A percentile compares a stretch with the other conserved stretches of the same genome.
Evolutionary conservation across 2,329 filamentous ascomycete genomes (phyloP).

Genomic region (Penicillium paneum): DNA sequence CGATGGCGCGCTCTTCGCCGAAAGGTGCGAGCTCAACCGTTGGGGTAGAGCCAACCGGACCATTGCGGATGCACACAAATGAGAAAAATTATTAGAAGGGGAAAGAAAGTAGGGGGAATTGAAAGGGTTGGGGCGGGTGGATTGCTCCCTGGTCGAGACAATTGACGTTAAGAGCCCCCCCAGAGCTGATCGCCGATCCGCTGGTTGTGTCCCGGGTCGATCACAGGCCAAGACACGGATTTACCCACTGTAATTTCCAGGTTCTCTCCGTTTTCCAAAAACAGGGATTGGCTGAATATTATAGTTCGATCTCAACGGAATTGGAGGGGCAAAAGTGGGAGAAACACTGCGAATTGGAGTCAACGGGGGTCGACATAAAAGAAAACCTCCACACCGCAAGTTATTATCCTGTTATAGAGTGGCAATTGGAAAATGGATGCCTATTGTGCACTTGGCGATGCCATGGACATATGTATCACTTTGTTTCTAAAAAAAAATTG

Average conservation of each 20-base stretch:
- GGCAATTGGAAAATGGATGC: conserved; percentile 4
- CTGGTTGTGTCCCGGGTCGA: conserved; percentile 24
- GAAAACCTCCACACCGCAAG: conserved; percentile 5
- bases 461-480: background rate
- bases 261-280: background rate
- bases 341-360: background rate
- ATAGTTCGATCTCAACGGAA: background rate
- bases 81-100: background rate
- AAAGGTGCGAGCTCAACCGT: conserved; percentile 52
- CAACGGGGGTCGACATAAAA: background rate
- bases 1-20: conserved; percentile 40
- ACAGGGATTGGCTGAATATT: background rate
- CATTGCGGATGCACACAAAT: conserved; percentile 38
- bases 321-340: conserved; percentile 1
- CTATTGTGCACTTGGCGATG: background rate
- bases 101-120: background rate
- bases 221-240: conserved; percentile 23
- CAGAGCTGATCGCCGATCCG: conserved; percentile 31
- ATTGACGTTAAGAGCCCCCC: conserved; percentile 16
- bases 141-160: conserved; percentile 7
- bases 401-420: background rate
- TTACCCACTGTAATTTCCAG: conserved; percentile 6
- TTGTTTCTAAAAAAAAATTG: background rate
- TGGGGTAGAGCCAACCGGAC: conserved; percentile 55
- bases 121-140: conserved; percentile 8